Conservation (phyloP, 768 basidiomycete species). For the Cubamyces lactineus region DNA sequence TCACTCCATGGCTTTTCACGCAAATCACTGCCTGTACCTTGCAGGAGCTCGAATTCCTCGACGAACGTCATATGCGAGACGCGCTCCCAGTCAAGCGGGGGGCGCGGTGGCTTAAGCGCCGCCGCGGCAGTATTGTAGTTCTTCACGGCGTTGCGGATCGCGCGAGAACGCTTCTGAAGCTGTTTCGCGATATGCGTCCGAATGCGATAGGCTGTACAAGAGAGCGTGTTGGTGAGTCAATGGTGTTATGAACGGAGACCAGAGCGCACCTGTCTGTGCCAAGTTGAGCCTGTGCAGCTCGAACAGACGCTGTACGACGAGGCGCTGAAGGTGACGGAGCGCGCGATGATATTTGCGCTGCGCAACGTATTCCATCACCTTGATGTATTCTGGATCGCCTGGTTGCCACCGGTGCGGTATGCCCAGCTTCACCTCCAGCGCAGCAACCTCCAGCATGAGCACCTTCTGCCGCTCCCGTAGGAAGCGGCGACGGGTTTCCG, state of each 20-base stretch:
- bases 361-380: slow-evolving; percentile 21
- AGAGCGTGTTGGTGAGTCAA: too few relatives aligned
- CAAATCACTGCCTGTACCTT: slow-evolving; percentile 32
- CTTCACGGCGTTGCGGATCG: slow-evolving; percentile 33
- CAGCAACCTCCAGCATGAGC: neutral
- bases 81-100: slow-evolving; percentile 30
- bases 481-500: slow-evolving; percentile 32
- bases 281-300: slow-evolving; percentile 44
- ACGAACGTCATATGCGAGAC: slow-evolving; percentile 36
- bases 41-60: slow-evolving; percentile 37
- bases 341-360: slow-evolving; percentile 34
- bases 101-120: slow-evolving; percentile 28
- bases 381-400: slow-evolving; percentile 30
- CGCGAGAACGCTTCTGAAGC: slow-evolving; percentile 32
- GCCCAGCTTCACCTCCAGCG: slow-evolving; percentile 23
- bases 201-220: slow-evolving; percentile 34
- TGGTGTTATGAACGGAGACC: too few relatives aligned
- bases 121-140: slow-evolving; percentile 36
- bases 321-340: slow-evolving; percentile 38
- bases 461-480: slow-evolving; percentile 31
- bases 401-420: slow-evolving; percentile 36
- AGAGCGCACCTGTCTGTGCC: slow-evolving; percentile 40
- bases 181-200: slow-evolving; percentile 38
- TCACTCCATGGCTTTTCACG: slow-evolving; percentile 32
- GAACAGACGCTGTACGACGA: slow-evolving; percentile 43